Percentiles rank a stretch among this genome's conserved stretches.
phyloP scores from a whole-genome alignment of 495 filamentous ascomycete genomes.

The Neurospora sp. region DNA sequence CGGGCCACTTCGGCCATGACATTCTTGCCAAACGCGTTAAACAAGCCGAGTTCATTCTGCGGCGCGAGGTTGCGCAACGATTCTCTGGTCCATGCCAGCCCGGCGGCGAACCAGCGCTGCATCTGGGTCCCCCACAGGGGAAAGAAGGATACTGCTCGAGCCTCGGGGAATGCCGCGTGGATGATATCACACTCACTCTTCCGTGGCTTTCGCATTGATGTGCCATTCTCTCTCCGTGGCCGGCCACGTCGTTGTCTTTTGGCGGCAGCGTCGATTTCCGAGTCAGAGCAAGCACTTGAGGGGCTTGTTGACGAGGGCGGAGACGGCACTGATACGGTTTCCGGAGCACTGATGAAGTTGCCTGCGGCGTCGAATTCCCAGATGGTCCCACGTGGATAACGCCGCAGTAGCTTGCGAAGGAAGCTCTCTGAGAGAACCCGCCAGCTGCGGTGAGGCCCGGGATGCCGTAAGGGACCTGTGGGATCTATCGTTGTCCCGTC shows the following conservation, averaged over 20 bases:
- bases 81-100: conserved; percentile 50
- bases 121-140: conserved; percentile 63
- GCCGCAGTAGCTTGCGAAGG: conserved; percentile 41
- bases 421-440: conserved; percentile 23
- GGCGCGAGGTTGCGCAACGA: conserved; percentile 34
- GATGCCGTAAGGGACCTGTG: background rate
- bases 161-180: conserved; percentile 33
- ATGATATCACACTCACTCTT: conserved; percentile 8
- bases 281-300: background rate
- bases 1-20: conserved; percentile 52
- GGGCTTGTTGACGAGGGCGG: background rate
- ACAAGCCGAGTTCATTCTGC: conserved; percentile 32
- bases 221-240: background rate
- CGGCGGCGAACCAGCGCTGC: conserved; percentile 59
- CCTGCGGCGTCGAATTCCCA: conserved; percentile 42
- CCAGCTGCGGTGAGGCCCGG: background rate
- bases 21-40: conserved; percentile 47
- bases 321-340: background rate
- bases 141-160: conserved; percentile 44
- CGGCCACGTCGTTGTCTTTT: background rate
- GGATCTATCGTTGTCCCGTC: background rate
- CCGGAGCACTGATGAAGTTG: background rate
- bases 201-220: background rate
- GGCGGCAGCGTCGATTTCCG: background rate
- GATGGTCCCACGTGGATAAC: conserved; percentile 53